Percentiles rank a stretch among this genome's conserved stretches.
These are phyloP conservation scores for Clarkia xantiana DNA, from an alignment of 345 rosid species.

Conservation along the genomic window DNA sequence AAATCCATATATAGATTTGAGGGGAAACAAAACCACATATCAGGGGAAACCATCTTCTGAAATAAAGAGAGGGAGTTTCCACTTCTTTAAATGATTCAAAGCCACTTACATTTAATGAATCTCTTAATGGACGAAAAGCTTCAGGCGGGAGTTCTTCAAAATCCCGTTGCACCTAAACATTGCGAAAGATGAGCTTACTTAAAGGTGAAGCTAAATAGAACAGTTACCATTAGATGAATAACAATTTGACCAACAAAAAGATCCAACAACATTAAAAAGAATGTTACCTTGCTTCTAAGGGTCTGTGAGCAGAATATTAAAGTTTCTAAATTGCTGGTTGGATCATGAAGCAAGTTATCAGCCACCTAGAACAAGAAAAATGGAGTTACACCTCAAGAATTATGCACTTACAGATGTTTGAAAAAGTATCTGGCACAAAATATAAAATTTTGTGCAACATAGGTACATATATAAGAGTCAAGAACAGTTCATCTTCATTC, in stretches of 20 bases:
- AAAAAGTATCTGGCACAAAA: too few species aligned
- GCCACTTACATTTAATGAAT: slow-evolving; percentile 66
- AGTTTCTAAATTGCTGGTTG: slow-evolving; percentile 90
- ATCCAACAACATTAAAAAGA: neutral
- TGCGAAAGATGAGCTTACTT: slow-evolving; percentile 4
- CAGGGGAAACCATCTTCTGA: too few species aligned
- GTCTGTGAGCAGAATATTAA: slow-evolving; percentile 97
- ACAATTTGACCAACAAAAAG: neutral
- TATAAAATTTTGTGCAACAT: too few species aligned
- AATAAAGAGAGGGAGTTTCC: too few species aligned
- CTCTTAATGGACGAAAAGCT: slow-evolving; percentile 69
- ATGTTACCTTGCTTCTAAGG: slow-evolving; percentile 97
- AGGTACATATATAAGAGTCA: neutral
- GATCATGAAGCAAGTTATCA: slow-evolving; percentile 96
- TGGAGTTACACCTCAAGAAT: neutral
- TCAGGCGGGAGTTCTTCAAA: slow-evolving; percentile 94
- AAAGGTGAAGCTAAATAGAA: slow-evolving; percentile 1
- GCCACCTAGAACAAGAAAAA: slow-evolving; percentile 48
- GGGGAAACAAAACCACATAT: too few species aligned
- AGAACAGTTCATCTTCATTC: too few species aligned
- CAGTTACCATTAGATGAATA: neutral
- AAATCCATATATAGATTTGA: too few species aligned
- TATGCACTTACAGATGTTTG: neutral
- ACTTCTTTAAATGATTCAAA: slow-evolving; percentile 3
- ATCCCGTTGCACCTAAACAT: slow-evolving; percentile 83